Evolutionary conservation across 2,329 filamentous ascomycete species (phyloP).

Genomic region (Aspergillus fijiensis): DNA sequence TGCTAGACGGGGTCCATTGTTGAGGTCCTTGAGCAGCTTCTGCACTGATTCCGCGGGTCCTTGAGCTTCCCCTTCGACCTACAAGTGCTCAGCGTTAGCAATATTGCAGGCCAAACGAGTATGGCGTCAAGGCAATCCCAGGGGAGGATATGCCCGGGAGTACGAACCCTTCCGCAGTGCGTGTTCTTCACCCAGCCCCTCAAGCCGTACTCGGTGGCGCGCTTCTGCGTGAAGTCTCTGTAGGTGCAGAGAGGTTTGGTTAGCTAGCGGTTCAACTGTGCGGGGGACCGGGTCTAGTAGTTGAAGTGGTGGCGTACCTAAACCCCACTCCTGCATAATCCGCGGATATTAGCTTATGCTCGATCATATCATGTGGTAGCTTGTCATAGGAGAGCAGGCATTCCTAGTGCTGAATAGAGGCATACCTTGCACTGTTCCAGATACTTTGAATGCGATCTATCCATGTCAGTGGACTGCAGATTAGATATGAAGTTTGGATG

Average conservation of each 20-base stretch:
- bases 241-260: slow-evolving; percentile 12
- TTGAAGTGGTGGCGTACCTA: slow-evolving; percentile 22
- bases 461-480: neutral
- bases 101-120: no score
- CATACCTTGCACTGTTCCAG: slow-evolving; percentile 70
- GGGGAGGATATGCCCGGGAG: neutral
- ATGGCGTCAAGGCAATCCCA: neutral
- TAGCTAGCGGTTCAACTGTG: neutral
- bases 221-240: slow-evolving; percentile 45
- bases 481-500: neutral
- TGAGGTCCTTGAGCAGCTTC: slow-evolving; percentile 71
- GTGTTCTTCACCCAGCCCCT: slow-evolving; percentile 53
- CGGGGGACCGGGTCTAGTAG: neutral
- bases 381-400: neutral
- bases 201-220: slow-evolving; percentile 44
- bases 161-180: slow-evolving; percentile 43
- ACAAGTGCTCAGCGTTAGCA: slow-evolving; percentile 2
- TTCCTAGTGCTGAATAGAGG: neutral
- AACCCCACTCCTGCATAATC: slow-evolving; percentile 32
- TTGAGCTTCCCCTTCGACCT: slow-evolving; percentile 91
- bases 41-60: slow-evolving; percentile 65
- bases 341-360: neutral
- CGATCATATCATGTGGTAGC: neutral
- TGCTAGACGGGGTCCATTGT: slow-evolving; percentile 70
- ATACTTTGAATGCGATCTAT: slow-evolving; percentile 50